Conservation (phyloP, 345 rosid species). For the Isatis tinctoria region DNA sequence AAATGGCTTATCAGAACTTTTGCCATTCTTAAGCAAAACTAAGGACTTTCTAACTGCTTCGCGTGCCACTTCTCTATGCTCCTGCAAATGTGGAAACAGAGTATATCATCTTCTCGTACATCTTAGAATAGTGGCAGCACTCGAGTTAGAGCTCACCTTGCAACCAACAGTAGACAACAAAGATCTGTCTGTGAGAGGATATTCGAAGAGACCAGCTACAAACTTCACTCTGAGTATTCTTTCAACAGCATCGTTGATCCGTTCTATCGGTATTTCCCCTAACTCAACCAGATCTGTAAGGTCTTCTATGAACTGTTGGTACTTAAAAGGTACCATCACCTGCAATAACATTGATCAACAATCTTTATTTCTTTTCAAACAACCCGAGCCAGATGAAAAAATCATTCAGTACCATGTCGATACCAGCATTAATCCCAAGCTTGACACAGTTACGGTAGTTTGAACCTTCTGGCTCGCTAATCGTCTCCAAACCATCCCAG, state of each 20-base stretch:
- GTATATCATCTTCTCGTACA: neutral
- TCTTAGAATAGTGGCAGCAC: neutral
- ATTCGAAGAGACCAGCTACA: constrained; percentile 72
- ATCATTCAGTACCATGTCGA: constrained; percentile 63
- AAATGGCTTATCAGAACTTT: constrained; percentile 39
- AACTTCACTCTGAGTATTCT: constrained; percentile 87
- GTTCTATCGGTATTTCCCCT: constrained; percentile 63
- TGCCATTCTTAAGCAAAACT: constrained; percentile 74
- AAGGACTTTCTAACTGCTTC: constrained; percentile 87
- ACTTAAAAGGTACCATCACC: constrained; percentile 80
- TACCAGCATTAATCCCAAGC: constrained; percentile 74
- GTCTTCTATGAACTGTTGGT: constrained; percentile 49
- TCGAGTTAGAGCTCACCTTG: constrained; percentile 40
- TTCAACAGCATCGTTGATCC: constrained; percentile 78
- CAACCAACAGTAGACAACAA: constrained; percentile 71
- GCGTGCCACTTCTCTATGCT: constrained; percentile 61
- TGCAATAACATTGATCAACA: constrained; percentile 29
- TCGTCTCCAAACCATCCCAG: constrained; percentile 73
- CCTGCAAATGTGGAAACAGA: constrained; percentile 24
- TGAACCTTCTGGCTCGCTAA: constrained; percentile 58
- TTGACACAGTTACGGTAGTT: constrained; percentile 56
- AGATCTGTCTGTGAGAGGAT: constrained; percentile 68
- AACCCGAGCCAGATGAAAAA: neutral
- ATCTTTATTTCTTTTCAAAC: constrained; percentile 3
- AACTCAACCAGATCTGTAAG: constrained; percentile 54